Conservation (phyloP, 768 basidiomycete genomes). For the Dioszegia crocea region DNA sequence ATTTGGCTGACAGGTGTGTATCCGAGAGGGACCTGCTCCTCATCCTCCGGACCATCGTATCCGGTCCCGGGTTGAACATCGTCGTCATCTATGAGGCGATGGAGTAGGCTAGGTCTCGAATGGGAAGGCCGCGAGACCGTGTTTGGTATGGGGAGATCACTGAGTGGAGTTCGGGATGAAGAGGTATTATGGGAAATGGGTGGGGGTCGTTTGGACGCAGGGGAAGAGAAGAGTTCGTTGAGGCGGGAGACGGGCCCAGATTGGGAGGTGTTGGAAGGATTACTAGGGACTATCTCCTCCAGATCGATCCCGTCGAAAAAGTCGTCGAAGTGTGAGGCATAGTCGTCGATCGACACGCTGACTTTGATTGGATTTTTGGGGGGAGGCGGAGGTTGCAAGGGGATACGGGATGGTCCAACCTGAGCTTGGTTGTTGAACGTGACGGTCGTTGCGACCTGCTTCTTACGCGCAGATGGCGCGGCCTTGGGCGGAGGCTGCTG, state of each 20-base stretch:
- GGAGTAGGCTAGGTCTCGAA: not conserved
- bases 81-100: not conserved
- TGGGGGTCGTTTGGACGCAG: not conserved
- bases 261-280: not conserved
- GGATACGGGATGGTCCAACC: not conserved
- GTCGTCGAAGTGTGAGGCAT: not conserved
- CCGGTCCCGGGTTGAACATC: not conserved
- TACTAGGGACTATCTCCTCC: not conserved
- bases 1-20: conserved; percentile 6
- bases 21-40: not conserved
- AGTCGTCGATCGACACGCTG: not conserved
- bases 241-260: not conserved
- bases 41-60: not conserved
- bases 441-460: no score
- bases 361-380: not conserved
- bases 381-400: not conserved
- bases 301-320: conserved; percentile 2
- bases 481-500: not conserved
- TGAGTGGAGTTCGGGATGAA: not conserved
- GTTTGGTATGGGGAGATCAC: not conserved
- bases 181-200: not conserved
- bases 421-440: not conserved
- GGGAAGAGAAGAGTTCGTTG: not conserved
- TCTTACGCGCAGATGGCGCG: not conserved
- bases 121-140: not conserved